phyloP scores from a whole-genome alignment of 495 filamentous ascomycete species.

The Penicillium bovifimosum region DNA sequence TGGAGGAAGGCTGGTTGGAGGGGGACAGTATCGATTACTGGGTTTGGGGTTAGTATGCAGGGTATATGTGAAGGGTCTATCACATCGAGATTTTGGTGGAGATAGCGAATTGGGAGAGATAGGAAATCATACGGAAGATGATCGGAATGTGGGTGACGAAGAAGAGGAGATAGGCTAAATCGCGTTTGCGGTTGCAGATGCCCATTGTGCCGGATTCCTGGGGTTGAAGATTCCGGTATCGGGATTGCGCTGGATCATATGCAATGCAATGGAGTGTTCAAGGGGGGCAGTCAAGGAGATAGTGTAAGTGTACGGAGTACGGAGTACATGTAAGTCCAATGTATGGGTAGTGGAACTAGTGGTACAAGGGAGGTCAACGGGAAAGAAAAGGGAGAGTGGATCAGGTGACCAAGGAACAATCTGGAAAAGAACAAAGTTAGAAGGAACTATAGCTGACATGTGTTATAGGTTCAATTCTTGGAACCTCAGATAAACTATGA shows the following conservation, averaged over 20 bases:
- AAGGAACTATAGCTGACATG: too few relatives aligned
- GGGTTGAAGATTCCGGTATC: too few relatives aligned
- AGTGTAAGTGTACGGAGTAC: not conserved
- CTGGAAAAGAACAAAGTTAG: not conserved
- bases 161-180: conserved; percentile 62
- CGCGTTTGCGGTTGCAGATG: conserved; percentile 38
- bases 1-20: conserved; percentile 56
- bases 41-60: not conserved
- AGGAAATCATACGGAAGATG: conserved; percentile 53
- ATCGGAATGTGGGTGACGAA: conserved; percentile 64
- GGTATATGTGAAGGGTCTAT: not conserved
- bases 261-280: not conserved
- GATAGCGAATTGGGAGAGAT: not conserved
- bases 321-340: not conserved
- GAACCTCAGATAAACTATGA: not conserved
- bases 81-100: conserved; percentile 3
- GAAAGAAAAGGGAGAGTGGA: too few relatives aligned
- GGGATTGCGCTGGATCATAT: not conserved
- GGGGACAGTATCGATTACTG: conserved; percentile 62
- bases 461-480: too few relatives aligned
- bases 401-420: conserved; percentile 2
- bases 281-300: not conserved
- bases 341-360: not conserved
- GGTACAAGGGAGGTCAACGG: not conserved
- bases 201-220: not conserved